Conservation (phyloP, 164 flowering plant genomes). For the Tetracentron sinense region DNA sequence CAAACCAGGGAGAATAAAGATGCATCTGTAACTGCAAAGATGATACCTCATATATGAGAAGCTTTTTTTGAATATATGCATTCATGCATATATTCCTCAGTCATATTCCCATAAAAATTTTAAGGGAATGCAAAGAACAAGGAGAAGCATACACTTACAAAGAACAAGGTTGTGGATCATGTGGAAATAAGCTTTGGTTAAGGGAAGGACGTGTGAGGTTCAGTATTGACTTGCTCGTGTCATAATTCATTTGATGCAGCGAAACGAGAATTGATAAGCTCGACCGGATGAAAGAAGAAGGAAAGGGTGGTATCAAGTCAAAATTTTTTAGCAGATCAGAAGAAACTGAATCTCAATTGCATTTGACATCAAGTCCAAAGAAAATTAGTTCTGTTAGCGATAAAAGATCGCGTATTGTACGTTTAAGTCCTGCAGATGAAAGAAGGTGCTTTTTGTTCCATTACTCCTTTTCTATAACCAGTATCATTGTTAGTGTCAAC, state of each 20-base stretch:
- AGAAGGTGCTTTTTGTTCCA: conserved; percentile 28
- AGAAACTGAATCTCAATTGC: conserved; percentile 18
- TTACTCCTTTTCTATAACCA: conserved; percentile 8
- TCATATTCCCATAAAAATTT: neutral
- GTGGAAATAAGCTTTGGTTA: neutral
- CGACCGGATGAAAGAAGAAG: conserved; percentile 20
- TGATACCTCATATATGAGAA: neutral
- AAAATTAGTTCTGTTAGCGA: conserved; percentile 12
- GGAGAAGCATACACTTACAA: neutral
- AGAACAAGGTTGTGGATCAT: neutral
- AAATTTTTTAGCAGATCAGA: conserved; percentile 24
- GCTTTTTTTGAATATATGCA: neutral
- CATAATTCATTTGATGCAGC: conserved; percentile 27
- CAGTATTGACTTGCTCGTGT: neutral
- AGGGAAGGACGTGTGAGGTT: neutral
- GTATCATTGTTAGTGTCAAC: neutral
- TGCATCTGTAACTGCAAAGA: neutral
- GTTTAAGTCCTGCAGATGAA: conserved; percentile 12
- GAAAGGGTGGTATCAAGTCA: conserved; percentile 15
- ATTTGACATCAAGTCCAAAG: conserved; percentile 8
- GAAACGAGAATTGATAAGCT: conserved; percentile 15
- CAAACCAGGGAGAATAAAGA: neutral
- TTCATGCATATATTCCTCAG: neutral
- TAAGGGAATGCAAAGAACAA: neutral
- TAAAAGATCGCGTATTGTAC: conserved; percentile 13